Evolutionary conservation across 768 basidiomycete species (phyloP), one percentile per base, ranked within the genome.

Genomic region (Coprinellus micaceus): DNA sequence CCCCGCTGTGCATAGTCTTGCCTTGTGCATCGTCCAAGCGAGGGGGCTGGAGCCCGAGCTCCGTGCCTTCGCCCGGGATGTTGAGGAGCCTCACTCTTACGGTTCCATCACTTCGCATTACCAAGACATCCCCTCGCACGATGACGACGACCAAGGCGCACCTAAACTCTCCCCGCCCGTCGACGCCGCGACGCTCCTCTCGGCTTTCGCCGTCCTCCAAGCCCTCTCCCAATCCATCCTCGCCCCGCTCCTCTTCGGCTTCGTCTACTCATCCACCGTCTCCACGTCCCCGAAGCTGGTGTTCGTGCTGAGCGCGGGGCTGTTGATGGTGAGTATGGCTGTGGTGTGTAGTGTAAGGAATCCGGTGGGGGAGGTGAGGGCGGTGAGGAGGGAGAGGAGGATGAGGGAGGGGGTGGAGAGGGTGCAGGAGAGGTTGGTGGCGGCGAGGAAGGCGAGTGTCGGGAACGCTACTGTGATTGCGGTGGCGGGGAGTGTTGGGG

Each of bases 1-100:
- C 37, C 90, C 91, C n/a, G 82, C 86, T 6, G 69, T 81, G 37
- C 85, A 90, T 41, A 88, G 86, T 64, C 73, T 93, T 47, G 88
- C 88, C 12, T 67, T 92, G 41, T 87, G 82, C 60, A 82, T 89
- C 52, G 56, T 75, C 57, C 80, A 83, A 60, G 70, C 74, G 15
- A 70, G 82, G 52, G 68, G 67, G 15, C 57, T 78, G 61, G 64
- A 73, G 33, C 21, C 54, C 22, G 22, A 47, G 46, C 25, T 2
- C 28, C 7, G 24, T 22, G 25, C 11, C 15, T 13, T 13, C 19
- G 46, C 15, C 25, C 22, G 28, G 46, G 22, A 26, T 26, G 21
- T 47, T 26, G 11, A 47, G 46, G n/a, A n/a, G n/a, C n/a, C n/a
- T n/a, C n/a, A n/a, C n/a, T n/a, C n/a, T n/a, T n/a, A n/a, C n/a